Percentiles rank a stretch among this genome's conserved stretches.
phyloP scores from a whole-genome alignment of 352 stramenopile species.

The Blastocystis sp. region DNA sequence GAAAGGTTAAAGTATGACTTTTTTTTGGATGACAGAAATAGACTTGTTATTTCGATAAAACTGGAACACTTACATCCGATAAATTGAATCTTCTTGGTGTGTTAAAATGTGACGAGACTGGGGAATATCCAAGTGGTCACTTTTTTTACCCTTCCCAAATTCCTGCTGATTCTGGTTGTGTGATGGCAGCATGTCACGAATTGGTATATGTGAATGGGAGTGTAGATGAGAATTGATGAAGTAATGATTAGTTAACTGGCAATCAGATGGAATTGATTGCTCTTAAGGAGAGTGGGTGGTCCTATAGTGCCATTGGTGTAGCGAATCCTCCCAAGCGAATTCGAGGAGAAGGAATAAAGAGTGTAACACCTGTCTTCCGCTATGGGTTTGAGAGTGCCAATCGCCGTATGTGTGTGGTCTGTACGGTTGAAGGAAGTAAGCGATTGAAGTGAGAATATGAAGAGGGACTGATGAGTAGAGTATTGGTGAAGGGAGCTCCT shows the following conservation, averaged over 20 bases:
- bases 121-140: neutral
- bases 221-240: conserved; percentile 54
- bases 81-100: conserved; percentile 88
- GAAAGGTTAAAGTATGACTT: conserved; percentile 77
- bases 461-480: conserved; percentile 72
- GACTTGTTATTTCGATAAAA: conserved; percentile 95
- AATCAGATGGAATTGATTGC: conserved; percentile 96
- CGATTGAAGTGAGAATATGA: neutral
- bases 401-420: conserved; percentile 53
- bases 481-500: conserved; percentile 93
- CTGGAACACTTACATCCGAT: conserved; percentile 93
- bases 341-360: conserved; percentile 75
- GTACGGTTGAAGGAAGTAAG: neutral
- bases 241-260: conserved; percentile 77
- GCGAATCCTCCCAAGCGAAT: conserved; percentile 73
- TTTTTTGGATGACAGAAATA: conserved; percentile 74
- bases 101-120: neutral
- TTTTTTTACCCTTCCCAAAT: neutral
- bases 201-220: conserved; percentile 92
- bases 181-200: conserved; percentile 87
- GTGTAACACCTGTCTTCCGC: conserved; percentile 41
- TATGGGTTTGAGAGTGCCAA: conserved; percentile 65
- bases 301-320: conserved; percentile 49
- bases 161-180: conserved; percentile 20
- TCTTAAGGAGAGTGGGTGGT: conserved; percentile 91